Evolutionary conservation across 2,329 filamentous ascomycete genomes (phyloP), one percentile per base, ranked within the genome.

Genomic region (Phyllosticta paracitricarpa): DNA sequence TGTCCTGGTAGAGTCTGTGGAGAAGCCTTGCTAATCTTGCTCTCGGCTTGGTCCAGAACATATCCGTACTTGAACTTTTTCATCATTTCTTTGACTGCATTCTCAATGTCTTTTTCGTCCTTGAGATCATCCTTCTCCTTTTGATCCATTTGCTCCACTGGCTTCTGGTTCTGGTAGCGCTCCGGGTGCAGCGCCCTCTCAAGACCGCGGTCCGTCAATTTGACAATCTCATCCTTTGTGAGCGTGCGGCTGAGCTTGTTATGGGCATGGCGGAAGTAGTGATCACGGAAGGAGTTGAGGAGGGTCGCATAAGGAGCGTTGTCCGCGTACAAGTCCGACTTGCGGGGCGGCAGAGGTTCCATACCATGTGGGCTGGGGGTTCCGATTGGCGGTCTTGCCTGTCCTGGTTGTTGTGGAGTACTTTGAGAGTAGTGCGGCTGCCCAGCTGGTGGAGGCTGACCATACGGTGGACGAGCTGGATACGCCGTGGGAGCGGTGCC

Each of bases 11-110:
- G 35, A 7, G 19, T 4, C 17, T 51, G 24, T 35, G 14, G 33
- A 4, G 53, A 33, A 19, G 51, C 5, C 48, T 33, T 54, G 28
- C 26, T 55, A 48, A 61, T 30, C 12, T 55, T 54, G 19, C 51
- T 57, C 22, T 61, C 54, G n/a, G 59, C 59, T 26, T 61, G 54
- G 19, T 57, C 59, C 12, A 61, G 25, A 12, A 61, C n/a, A 48
- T 61, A 57, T 8, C 59, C 59, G n/a, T 53, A 54, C 19, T 56
- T 56, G 35, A 62, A 62, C 33, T 62, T 58, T 51, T 55, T 58
- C 51, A 62, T 25, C 60, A 62, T 62, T 24, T 54, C 60, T n/a
- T 62, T 58, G n/a, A 62, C 60, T 10, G 60, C 60, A 28, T 58
- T 56, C 26, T 58, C 60, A 35, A 62, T 58, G 17, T 62, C 56